These are phyloP conservation scores for Pyricularia sp. DNA, from an alignment of 2,329 filamentous ascomycete genomes.

Conservation along the genomic window DNA sequence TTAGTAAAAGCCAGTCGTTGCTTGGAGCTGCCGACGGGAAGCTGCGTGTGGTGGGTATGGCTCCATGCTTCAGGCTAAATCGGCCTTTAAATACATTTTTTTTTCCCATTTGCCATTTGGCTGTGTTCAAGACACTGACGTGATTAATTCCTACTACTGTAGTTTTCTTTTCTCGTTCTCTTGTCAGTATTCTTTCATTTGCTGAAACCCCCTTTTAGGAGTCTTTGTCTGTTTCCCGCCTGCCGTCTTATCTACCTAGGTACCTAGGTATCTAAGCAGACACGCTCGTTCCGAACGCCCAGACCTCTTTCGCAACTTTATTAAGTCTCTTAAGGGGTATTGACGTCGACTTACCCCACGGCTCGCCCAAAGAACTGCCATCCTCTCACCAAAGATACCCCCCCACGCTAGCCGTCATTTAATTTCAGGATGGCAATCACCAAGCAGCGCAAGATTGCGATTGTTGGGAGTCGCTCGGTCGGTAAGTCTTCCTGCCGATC, in stretches of 20 bases:
- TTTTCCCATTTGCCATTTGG: neutral
- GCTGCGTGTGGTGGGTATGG: neutral
- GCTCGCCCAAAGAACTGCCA: neutral
- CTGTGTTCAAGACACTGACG: neutral
- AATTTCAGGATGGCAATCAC: slow-evolving; percentile 19
- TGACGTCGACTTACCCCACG: neutral
- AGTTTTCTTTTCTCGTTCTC: no score
- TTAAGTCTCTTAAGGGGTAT: neutral
- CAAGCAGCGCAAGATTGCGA: slow-evolving; percentile 90
- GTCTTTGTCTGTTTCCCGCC: neutral
- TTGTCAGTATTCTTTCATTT: neutral
- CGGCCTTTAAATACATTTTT: neutral
- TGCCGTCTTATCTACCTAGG: neutral
- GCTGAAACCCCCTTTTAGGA: neutral
- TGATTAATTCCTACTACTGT: no score
- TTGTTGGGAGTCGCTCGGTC: slow-evolving; percentile 88
- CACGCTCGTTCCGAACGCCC: neutral
- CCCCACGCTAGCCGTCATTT: neutral
- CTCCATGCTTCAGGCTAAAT: neutral
- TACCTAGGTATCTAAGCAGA: neutral
- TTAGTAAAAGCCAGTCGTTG: neutral
- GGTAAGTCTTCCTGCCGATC: slow-evolving; percentile 23
- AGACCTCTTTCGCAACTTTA: neutral
- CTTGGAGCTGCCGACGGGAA: neutral
- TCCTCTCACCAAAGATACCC: neutral